Evolutionary conservation across 768 basidiomycete genomes (phyloP).

Genomic region (Tephrocybe sp.): DNA sequence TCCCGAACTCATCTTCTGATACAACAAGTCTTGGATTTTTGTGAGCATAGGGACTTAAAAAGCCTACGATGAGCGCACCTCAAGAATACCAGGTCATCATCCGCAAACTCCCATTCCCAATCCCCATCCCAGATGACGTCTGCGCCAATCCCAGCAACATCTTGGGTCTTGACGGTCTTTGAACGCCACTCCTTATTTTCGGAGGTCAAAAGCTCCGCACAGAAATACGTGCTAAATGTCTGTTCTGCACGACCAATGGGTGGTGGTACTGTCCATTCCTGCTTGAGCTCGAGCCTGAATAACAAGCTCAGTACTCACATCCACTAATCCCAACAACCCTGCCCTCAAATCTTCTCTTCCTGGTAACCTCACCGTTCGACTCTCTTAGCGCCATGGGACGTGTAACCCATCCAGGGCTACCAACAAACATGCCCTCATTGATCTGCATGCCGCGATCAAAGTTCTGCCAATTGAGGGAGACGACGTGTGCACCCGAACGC

Average conservation of each 20-base stretch:
- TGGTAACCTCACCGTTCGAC: constrained; percentile 5
- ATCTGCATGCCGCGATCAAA: constrained; percentile 58
- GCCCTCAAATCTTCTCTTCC: constrained; percentile 21
- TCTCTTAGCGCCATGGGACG: constrained; percentile 39
- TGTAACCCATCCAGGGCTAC: constrained; percentile 53
- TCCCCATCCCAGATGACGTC: constrained; percentile 43
- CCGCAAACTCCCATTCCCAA: constrained; percentile 50
- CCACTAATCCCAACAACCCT: constrained; percentile 46
- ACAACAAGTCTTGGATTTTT: constrained; percentile 30
- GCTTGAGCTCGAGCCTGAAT: background rate
- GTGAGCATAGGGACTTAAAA: constrained; percentile 1
- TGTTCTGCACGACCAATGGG: constrained; percentile 39
- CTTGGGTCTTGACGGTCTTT: constrained; percentile 35
- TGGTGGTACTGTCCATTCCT: constrained; percentile 52
- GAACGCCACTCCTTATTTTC: constrained; percentile 42
- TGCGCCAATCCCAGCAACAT: constrained; percentile 30
- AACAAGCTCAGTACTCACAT: constrained; percentile 29
- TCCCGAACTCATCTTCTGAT: constrained; percentile 41
- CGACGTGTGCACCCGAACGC: constrained; percentile 58
- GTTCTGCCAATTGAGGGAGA: constrained; percentile 63
- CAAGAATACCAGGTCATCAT: constrained; percentile 53
- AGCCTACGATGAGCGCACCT: constrained; percentile 34
- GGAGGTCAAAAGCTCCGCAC: constrained; percentile 44
- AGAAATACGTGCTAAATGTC: constrained; percentile 42
- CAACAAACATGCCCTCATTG: constrained; percentile 64